Percentiles rank a stretch among this genome's conserved stretches.
Evolutionary conservation across 1,284 basidiomycete genomes (phyloP).

Genomic region (Hortiboletus rubellus): DNA sequence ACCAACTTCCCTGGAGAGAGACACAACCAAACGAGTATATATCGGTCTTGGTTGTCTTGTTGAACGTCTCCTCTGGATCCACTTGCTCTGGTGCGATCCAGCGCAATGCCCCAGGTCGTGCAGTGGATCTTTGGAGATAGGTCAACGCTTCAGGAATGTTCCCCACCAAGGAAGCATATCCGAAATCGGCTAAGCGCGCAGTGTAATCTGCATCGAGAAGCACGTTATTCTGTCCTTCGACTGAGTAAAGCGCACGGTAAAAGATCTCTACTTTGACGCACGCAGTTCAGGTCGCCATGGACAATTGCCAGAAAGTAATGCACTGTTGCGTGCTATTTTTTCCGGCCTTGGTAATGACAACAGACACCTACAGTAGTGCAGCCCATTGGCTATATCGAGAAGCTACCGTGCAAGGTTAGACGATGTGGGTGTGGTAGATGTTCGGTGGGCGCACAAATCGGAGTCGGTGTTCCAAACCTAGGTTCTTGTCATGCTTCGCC

Average conservation of each 20-base stretch:
- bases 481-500: neutral
- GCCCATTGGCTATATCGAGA: neutral
- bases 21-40: conserved; percentile 1
- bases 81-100: no score
- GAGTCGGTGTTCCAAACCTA: neutral
- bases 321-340: neutral
- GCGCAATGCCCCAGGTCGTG: no score
- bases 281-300: neutral
- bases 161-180: neutral
- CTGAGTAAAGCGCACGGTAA: neutral
- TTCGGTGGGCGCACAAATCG: neutral
- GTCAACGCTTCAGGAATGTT: neutral
- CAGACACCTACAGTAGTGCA: neutral
- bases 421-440: neutral
- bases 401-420: neutral
- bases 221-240: neutral
- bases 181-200: neutral
- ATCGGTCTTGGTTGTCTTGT: neutral
- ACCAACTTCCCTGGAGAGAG: neutral
- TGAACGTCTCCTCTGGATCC: neutral
- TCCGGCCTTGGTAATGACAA: neutral
- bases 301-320: neutral
- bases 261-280: neutral
- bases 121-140: no score
- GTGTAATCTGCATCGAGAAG: neutral